Percentiles rank a stretch among this genome's conserved stretches.
Conservation (phyloP, 2,329 filamentous ascomycete species). For the Endoconidiophora polonica region DNA sequence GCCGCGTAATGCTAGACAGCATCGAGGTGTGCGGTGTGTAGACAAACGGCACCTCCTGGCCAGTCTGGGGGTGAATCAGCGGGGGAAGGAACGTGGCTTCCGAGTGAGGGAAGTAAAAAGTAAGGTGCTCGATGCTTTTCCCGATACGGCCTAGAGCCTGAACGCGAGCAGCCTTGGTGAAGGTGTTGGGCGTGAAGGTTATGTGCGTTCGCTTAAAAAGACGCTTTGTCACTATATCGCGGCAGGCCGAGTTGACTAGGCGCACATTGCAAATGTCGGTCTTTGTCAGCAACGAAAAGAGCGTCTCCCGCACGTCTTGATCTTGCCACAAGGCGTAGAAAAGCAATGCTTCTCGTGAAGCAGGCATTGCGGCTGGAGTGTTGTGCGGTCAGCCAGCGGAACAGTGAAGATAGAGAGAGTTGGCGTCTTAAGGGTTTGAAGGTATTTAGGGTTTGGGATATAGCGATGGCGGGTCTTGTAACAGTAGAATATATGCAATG, state of each 20-base stretch:
- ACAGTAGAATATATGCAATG: background rate
- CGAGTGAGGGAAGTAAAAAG: slow-evolving; percentile 61
- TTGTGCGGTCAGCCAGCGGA: slow-evolving; percentile 10
- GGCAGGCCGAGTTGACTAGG: slow-evolving; percentile 52
- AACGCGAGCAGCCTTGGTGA: slow-evolving; percentile 57
- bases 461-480: background rate
- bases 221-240: slow-evolving; percentile 49
- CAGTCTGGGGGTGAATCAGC: slow-evolving; percentile 61
- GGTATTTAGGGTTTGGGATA: background rate
- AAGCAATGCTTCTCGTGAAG: slow-evolving; percentile 20
- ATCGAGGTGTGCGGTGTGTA: slow-evolving; percentile 63
- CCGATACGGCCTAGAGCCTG: slow-evolving; percentile 64
- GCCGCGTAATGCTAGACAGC: slow-evolving; percentile 42
- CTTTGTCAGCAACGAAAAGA: slow-evolving; percentile 33
- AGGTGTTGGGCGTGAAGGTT: slow-evolving; percentile 57
- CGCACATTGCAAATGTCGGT: slow-evolving; percentile 43
- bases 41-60: slow-evolving; percentile 62
- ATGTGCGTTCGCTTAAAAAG: slow-evolving; percentile 54
- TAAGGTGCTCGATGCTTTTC: slow-evolving; percentile 60
- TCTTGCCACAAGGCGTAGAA: slow-evolving; percentile 41
- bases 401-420: slow-evolving; percentile 8
- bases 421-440: background rate
- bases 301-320: slow-evolving; percentile 30
- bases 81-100: slow-evolving; percentile 69
- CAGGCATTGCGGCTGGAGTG: slow-evolving; percentile 2